A percentile compares a stretch with the other conserved stretches of the same genome.
These are phyloP conservation scores for Starmerella asiatica DNA, from an alignment of 805 yeast species.

Conservation along the genomic window DNA sequence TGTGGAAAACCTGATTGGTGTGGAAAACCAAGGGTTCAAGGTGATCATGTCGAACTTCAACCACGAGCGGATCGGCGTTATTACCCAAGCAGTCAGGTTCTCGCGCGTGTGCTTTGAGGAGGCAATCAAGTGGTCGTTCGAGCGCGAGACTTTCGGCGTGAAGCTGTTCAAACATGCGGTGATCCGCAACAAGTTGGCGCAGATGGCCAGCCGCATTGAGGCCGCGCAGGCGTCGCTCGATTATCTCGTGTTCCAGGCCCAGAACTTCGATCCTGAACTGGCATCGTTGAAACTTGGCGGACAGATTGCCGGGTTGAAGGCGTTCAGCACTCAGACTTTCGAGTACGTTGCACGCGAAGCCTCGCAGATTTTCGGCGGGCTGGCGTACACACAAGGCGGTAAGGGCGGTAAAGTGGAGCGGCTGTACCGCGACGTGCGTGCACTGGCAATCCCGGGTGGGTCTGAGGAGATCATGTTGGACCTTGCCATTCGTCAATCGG, in stretches of 20 bases:
- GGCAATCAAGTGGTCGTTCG: conserved; percentile 32
- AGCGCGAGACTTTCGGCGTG: conserved; percentile 33
- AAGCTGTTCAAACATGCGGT: conserved; percentile 32
- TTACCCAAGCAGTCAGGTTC: conserved; percentile 32
- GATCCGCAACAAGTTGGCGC: conserved; percentile 33
- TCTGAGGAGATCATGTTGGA: conserved; percentile 36
- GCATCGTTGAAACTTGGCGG: conserved; percentile 34
- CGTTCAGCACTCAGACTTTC: conserved; percentile 30
- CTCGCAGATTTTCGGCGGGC: conserved; percentile 34
- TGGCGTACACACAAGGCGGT: conserved; percentile 33
- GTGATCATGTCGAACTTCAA: conserved; percentile 35
- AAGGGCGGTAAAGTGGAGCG: conserved; percentile 34
- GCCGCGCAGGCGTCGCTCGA: conserved; percentile 32
- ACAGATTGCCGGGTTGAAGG: conserved; percentile 33
- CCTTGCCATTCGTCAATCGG: conserved; percentile 30
- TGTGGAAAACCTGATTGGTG: conserved; percentile 32
- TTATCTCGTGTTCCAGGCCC: conserved; percentile 27
- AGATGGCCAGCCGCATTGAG: conserved; percentile 32
- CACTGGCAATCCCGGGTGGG: conserved; percentile 36
- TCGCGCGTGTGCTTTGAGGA: conserved; percentile 34
- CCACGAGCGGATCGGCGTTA: conserved; percentile 34
- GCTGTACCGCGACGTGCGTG: conserved; percentile 33
- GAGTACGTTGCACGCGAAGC: conserved; percentile 36
- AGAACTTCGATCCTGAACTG: conserved; percentile 29
- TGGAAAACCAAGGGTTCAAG: conserved; percentile 34